Conservation (phyloP, 2,329 filamentous ascomycete genomes). For the Penicillium rolfsii region DNA sequence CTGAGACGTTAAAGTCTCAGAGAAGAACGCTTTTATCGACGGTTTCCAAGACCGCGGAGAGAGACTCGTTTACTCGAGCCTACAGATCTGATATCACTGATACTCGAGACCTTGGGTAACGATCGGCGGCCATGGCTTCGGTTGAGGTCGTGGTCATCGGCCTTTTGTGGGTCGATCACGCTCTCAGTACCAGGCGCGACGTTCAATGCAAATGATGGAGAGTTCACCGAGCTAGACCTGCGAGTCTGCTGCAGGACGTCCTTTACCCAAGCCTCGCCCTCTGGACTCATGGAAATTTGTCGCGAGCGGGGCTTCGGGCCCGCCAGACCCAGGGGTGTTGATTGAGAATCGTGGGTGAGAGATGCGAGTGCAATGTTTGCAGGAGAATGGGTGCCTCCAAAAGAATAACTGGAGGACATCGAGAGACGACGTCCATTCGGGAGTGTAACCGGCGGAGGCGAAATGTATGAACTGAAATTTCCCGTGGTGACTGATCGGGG, state of each 20-base stretch:
- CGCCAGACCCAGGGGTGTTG: constrained; percentile 50
- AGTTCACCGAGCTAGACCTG: constrained; percentile 40
- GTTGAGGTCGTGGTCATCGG: constrained; percentile 16
- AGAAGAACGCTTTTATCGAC: constrained; percentile 17
- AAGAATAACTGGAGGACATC: constrained; percentile 43
- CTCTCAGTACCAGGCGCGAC: constrained; percentile 13
- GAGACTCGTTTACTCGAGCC: constrained; percentile 45
- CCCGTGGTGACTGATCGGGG: constrained; percentile 34
- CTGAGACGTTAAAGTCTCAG: not conserved
- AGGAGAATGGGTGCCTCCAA: constrained; percentile 35
- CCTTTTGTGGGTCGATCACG: constrained; percentile 19
- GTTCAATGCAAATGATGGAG: constrained; percentile 30
- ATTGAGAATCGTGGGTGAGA: constrained; percentile 24
- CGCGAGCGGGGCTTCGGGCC: constrained; percentile 48
- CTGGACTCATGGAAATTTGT: constrained; percentile 47
- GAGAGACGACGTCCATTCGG: constrained; percentile 35
- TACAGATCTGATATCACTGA: constrained; percentile 44
- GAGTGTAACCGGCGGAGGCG: constrained; percentile 30
- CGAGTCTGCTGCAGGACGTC: constrained; percentile 51
- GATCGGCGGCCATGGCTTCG: constrained; percentile 4
- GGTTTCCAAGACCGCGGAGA: constrained; percentile 41
- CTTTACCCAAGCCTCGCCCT: constrained; percentile 54
- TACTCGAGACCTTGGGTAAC: constrained; percentile 41
- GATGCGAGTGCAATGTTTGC: constrained; percentile 21
- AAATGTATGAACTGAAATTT: constrained; percentile 37